Percentiles rank a stretch among this genome's conserved stretches.
These are phyloP conservation scores for Porodaedalea pini DNA, from an alignment of 1,284 basidiomycete species.

Conservation along the genomic window DNA sequence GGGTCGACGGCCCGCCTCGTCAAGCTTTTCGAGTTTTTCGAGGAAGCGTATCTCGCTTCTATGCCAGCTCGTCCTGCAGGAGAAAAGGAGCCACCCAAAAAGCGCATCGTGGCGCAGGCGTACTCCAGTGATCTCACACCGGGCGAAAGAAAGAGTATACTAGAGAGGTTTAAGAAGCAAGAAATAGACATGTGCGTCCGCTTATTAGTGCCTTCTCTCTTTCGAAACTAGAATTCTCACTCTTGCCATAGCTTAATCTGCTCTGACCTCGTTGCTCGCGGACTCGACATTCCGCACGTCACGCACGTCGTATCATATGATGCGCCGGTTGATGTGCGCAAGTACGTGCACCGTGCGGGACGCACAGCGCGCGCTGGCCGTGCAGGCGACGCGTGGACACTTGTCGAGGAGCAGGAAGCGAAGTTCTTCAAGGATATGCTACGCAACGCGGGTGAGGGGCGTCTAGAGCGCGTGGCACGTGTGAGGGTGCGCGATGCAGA, in stretches of 20 bases:
- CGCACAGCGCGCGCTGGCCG: conserved; percentile 91
- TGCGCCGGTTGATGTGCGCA: conserved; percentile 92
- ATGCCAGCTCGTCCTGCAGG: conserved; percentile 14
- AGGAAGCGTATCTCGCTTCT: conserved; percentile 43
- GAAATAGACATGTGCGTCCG: conserved; percentile 78
- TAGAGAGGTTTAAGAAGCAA: conserved; percentile 79
- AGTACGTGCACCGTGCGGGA: conserved; percentile 96
- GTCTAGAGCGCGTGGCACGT: conserved; percentile 70
- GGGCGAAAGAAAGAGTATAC: conserved; percentile 70
- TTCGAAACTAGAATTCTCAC: neutral
- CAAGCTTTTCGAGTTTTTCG: conserved; percentile 80
- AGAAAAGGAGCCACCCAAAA: conserved; percentile 20
- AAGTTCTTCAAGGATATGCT: conserved; percentile 86
- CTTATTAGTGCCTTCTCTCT: conserved; percentile 4
- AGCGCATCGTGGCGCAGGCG: conserved; percentile 50
- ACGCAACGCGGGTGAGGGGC: conserved; percentile 56
- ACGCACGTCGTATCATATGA: conserved; percentile 94
- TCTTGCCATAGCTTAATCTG: conserved; percentile 71
- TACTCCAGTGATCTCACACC: conserved; percentile 88
- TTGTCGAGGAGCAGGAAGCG: conserved; percentile 96
- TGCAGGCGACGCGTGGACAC: conserved; percentile 84
- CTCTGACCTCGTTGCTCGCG: conserved; percentile 93
- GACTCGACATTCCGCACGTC: conserved; percentile 93
- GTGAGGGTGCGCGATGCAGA: conserved; percentile 67
- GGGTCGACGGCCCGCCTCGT: conserved; percentile 87